phyloP scores from a whole-genome alignment of 352 stramenopile species.

The Phytophthora pistaciae region DNA sequence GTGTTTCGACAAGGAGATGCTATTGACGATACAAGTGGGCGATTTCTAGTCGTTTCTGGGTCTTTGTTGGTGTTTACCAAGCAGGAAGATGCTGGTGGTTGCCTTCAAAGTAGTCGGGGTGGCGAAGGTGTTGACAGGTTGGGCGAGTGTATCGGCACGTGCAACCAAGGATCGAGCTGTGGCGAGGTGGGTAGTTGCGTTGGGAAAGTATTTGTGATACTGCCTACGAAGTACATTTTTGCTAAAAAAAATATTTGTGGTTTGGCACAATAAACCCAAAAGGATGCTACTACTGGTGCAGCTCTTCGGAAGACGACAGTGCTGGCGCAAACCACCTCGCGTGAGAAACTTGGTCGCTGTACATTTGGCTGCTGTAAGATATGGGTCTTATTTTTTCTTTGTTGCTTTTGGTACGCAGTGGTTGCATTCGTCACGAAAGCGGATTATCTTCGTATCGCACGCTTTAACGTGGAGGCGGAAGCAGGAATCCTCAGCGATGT shows the following conservation, averaged over 20 bases:
- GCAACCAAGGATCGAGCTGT: constrained; percentile 41
- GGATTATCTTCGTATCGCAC: constrained; percentile 44
- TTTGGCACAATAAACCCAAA: neutral
- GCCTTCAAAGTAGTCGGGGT: constrained; percentile 6
- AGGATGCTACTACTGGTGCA: constrained; percentile 45
- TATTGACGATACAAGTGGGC: constrained; percentile 45
- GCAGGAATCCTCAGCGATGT: constrained; percentile 5
- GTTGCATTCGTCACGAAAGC: constrained; percentile 47
- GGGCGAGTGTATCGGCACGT: constrained; percentile 50
- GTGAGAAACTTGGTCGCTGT: constrained; percentile 22
- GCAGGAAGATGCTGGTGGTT: constrained; percentile 19
- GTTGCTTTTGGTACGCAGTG: constrained; percentile 19
- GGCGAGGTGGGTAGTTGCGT: constrained; percentile 46
- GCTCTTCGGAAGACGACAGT: constrained; percentile 48
- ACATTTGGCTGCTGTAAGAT: neutral
- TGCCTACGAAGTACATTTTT: neutral
- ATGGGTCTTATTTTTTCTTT: neutral
- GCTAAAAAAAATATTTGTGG: neutral
- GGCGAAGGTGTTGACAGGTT: constrained; percentile 27
- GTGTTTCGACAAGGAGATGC: constrained; percentile 50
- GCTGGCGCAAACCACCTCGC: constrained; percentile 53
- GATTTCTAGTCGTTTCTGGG: constrained; percentile 52
- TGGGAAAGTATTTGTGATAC: neutral
- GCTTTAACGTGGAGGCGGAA: constrained; percentile 48
- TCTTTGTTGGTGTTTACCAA: constrained; percentile 55